Percentiles rank a stretch among this genome's conserved stretches.
phyloP scores from a whole-genome alignment of 352 stramenopile species.

The Phytopythium cucurbitacearum region DNA sequence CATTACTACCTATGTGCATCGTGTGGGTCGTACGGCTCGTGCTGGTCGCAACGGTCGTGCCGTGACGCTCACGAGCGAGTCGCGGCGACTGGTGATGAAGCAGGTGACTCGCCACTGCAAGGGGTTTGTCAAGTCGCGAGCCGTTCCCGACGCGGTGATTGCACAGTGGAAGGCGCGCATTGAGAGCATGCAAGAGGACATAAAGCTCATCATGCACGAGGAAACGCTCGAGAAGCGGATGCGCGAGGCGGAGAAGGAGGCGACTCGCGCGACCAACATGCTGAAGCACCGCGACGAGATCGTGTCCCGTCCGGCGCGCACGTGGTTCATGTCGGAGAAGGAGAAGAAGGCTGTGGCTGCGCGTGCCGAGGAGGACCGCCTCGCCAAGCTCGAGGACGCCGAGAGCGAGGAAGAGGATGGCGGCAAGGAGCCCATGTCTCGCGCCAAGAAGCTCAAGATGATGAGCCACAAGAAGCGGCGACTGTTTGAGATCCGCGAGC shows the following conservation, averaged over 20 bases:
- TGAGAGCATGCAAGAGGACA: conserved; percentile 73
- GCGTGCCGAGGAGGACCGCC: conserved; percentile 62
- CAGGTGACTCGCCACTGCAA: conserved; percentile 88
- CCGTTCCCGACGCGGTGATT: conserved; percentile 86
- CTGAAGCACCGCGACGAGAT: conserved; percentile 92
- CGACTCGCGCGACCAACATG: conserved; percentile 86
- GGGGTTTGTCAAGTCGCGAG: conserved; percentile 89
- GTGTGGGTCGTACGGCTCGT: conserved; percentile 97
- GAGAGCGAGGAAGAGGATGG: conserved; percentile 27
- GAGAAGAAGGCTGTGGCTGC: conserved; percentile 85
- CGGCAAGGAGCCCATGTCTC: conserved; percentile 33
- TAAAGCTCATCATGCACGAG: conserved; percentile 82
- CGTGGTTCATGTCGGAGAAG: conserved; percentile 91
- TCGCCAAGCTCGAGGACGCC: conserved; percentile 30
- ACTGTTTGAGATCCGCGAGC: conserved; percentile 79
- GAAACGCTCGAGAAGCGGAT: conserved; percentile 89
- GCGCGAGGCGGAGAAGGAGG: conserved; percentile 87
- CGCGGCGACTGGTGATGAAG: conserved; percentile 92
- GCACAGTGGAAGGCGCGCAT: conserved; percentile 84
- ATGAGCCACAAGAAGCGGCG: conserved; percentile 88
- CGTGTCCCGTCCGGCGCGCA: conserved; percentile 72
- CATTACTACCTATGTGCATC: conserved; percentile 98
- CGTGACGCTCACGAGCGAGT: conserved; percentile 89
- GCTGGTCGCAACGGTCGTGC: conserved; percentile 91
- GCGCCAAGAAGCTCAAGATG: conserved; percentile 73